These are phyloP conservation scores for Euphrasia confusa DNA, from an alignment of 257 asterid genomes.

Conservation along the genomic window DNA sequence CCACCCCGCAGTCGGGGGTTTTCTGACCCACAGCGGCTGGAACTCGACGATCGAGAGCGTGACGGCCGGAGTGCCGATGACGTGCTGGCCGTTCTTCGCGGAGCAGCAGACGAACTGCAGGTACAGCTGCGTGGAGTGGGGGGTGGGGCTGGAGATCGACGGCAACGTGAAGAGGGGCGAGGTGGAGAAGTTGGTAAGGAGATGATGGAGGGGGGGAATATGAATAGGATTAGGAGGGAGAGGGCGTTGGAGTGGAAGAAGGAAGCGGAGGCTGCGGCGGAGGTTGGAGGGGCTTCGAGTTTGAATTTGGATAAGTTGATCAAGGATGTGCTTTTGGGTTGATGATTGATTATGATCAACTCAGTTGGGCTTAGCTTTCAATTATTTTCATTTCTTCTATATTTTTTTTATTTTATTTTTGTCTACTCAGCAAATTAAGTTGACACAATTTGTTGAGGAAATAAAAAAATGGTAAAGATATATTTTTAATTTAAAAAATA, in stretches of 20 bases:
- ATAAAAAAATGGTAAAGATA: no score
- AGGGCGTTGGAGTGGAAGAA: slow-evolving; percentile 37
- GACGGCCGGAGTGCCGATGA: slow-evolving; percentile 28
- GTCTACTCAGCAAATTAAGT: no score
- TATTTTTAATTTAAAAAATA: no score
- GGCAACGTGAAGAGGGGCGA: slow-evolving; percentile 37
- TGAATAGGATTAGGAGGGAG: slow-evolving; percentile 27
- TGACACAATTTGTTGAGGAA: no score
- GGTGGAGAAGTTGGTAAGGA: slow-evolving; percentile 38
- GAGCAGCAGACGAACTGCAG: slow-evolving; percentile 48
- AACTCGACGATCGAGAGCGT: slow-evolving; percentile 25
- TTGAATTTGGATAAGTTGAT: slow-evolving; percentile 13
- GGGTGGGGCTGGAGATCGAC: slow-evolving; percentile 36
- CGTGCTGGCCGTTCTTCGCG: slow-evolving; percentile 47
- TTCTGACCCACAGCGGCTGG: slow-evolving; percentile 51
- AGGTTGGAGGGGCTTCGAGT: slow-evolving; percentile 31
- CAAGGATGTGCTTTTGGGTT: slow-evolving; percentile 9
- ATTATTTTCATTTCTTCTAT: no score
- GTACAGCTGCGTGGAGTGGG: slow-evolving; percentile 42
- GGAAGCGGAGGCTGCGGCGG: slow-evolving; percentile 38
- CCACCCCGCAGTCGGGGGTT: slow-evolving; percentile 47
- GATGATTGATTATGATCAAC: no score
- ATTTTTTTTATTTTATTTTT: no score
- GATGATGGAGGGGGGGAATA: slow-evolving; percentile 39
- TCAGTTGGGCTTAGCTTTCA: no score